Evolutionary conservation across 2,329 filamentous ascomycete genomes (phyloP), one percentile per base, ranked within the genome.

Genomic region (Dactylellina cionopaga): DNA sequence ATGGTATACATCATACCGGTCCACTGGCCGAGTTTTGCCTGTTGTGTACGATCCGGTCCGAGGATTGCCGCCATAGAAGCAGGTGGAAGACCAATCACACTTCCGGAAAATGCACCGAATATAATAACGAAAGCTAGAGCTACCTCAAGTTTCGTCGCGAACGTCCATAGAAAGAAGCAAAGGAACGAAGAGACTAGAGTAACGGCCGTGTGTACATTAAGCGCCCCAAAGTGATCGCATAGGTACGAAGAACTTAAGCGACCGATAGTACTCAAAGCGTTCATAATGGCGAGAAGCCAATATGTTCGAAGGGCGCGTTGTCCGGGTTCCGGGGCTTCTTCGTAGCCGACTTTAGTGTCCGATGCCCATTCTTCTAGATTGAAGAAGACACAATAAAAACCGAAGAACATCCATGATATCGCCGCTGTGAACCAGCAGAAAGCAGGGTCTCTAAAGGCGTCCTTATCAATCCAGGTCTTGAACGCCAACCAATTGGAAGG

Each of bases 1-100:
- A 72, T 65, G 6, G 35, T 72, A 35, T 72, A 72, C 68, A 72
- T 72, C 68, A 72, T 72, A 13, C 68, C 68, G 3, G 68, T 72
- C 68, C 68, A 72, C 15, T 72, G 68, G 17, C 68, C 68, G 6
- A 72, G 25, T 35, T 65, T 72, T 3, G 33, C 68, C 19, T 72
- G 68, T 41, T 63, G 64, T 1, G 44, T 41, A 1, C 25, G 43
- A 24, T 72, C 52, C 5, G 59, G 54, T 2, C 68, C 68, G 3
- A 72, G 24, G 19, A 72, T 65, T 19, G 68, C 59, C 1, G 68
- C 68, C 59, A 72, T 72, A 7, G 68, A 59, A 2, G 68, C 68
- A 31, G 68, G 68, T 15, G 59, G 59, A 35, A 72, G 59, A 22
- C 68, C 68, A n/a, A 72, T 72, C 6, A 72, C 68, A 22, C 59